These are phyloP conservation scores for Emydomyces testavorans DNA, from an alignment of 2,329 filamentous ascomycete species.

Conservation along the genomic window DNA sequence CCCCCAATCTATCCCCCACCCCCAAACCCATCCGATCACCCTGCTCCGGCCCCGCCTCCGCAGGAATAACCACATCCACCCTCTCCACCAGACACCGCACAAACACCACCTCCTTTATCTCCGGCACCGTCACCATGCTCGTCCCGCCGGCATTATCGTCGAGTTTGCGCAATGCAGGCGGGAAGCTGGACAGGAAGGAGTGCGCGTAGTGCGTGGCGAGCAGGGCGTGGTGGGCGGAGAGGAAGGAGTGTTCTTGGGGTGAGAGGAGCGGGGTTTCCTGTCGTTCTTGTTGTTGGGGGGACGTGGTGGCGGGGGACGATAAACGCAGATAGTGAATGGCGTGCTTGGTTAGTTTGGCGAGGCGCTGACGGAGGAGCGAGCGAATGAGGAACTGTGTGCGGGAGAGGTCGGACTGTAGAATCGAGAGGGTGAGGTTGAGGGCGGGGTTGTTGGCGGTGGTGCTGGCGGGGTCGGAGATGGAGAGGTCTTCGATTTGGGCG, in stretches of 20 bases:
- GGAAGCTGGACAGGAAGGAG: constrained; percentile 76
- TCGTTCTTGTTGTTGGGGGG: constrained; percentile 13
- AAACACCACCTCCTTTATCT: constrained; percentile 74
- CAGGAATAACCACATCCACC: constrained; percentile 34
- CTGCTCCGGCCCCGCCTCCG: constrained; percentile 17
- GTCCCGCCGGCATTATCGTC: constrained; percentile 85
- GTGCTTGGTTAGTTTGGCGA: constrained; percentile 55
- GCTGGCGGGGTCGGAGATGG: constrained; percentile 33
- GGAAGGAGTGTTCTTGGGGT: constrained; percentile 64
- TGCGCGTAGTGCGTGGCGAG: constrained; percentile 73
- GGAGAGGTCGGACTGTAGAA: constrained; percentile 93
- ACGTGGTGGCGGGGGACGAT: constrained; percentile 18
- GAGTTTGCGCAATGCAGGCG: constrained; percentile 63
- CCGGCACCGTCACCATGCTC: constrained; percentile 84
- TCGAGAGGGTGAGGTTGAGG: constrained; percentile 83
- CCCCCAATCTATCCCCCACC: constrained; percentile 22
- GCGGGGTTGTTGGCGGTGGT: constrained; percentile 67
- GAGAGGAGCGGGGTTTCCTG: too few relatives aligned
- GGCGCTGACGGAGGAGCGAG: constrained; percentile 68
- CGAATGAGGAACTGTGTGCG: constrained; percentile 84
- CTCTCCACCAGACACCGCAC: constrained; percentile 47
- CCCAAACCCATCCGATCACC: constrained; percentile 22
- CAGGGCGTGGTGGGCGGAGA: constrained; percentile 72
- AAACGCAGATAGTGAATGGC: constrained; percentile 41
- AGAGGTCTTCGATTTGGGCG: constrained; percentile 54